Evolutionary conservation across 805 yeast species (phyloP).

Genomic region (Pichia scutulata): DNA sequence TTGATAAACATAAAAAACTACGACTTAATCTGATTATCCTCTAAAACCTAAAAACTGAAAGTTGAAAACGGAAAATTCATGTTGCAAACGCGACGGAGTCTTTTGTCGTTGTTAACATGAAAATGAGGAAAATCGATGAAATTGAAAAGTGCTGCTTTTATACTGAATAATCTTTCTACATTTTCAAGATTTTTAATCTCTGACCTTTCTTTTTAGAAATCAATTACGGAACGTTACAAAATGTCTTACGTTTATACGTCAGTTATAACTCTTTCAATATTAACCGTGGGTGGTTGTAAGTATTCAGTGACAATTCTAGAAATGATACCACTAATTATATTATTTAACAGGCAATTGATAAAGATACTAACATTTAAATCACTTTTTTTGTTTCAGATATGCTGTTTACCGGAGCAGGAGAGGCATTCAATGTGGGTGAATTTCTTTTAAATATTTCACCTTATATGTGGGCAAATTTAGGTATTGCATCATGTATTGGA

Average conservation of each 20-base stretch:
- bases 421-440: conserved; percentile 83
- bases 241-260: conserved; percentile 11
- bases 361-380: no score
- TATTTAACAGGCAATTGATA: not conserved
- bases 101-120: not conserved
- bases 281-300: conserved; percentile 13
- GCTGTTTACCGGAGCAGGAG: conserved; percentile 90
- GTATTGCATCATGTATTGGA: conserved; percentile 87
- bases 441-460: conserved; percentile 84
- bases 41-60: no score
- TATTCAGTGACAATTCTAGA: not conserved
- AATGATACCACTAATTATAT: not conserved
- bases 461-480: conserved; percentile 93
- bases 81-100: not conserved
- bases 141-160: not conserved
- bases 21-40: not conserved
- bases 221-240: not conserved
- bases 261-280: conserved; percentile 7
- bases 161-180: not conserved
- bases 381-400: conserved; percentile 27
- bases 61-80: not conserved
- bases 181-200: no score
- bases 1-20: not conserved
- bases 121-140: not conserved
- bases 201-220: not conserved